These are phyloP conservation scores for Jatropha podagrica DNA, from an alignment of 441 rosid genomes.

Conservation along the genomic window DNA sequence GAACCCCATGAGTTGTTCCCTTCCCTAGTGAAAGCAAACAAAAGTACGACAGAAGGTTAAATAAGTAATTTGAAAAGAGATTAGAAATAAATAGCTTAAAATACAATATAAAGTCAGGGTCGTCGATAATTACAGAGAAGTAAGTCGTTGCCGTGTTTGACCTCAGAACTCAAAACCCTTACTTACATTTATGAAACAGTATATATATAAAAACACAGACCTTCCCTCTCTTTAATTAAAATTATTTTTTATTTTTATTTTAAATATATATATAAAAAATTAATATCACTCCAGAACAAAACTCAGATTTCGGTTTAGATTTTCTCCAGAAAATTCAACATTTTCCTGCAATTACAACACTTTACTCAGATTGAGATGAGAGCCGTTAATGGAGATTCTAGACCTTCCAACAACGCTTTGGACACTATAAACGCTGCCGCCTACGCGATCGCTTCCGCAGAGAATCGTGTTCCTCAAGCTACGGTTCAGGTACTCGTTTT, in stretches of 20 bases:
- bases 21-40: not conserved
- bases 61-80: not conserved
- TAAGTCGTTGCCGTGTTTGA: constrained; percentile 61
- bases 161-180: constrained; percentile 26
- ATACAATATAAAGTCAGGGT: not conserved
- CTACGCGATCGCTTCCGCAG: constrained; percentile 68
- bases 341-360: constrained; percentile 24
- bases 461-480: constrained; percentile 67
- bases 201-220: not conserved
- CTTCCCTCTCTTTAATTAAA: too few species aligned
- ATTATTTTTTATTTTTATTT: too few species aligned
- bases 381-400: constrained; percentile 35
- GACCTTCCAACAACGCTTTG: constrained; percentile 43
- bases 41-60: not conserved
- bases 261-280: not conserved
- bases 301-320: constrained; percentile 13
- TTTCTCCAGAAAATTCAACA: constrained; percentile 23
- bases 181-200: not conserved
- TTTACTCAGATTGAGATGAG: constrained; percentile 45
- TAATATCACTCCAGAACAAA: not conserved
- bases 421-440: constrained; percentile 88
- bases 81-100: too few species aligned
- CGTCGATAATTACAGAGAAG: constrained; percentile 26
- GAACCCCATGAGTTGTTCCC: too few species aligned
- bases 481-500: constrained; percentile 42